Percentiles rank a stretch among this genome's conserved stretches.
These are phyloP conservation scores for Coccomyxa sp. DNA, from an alignment of 139 green algal genomes.

Conservation along the genomic window DNA sequence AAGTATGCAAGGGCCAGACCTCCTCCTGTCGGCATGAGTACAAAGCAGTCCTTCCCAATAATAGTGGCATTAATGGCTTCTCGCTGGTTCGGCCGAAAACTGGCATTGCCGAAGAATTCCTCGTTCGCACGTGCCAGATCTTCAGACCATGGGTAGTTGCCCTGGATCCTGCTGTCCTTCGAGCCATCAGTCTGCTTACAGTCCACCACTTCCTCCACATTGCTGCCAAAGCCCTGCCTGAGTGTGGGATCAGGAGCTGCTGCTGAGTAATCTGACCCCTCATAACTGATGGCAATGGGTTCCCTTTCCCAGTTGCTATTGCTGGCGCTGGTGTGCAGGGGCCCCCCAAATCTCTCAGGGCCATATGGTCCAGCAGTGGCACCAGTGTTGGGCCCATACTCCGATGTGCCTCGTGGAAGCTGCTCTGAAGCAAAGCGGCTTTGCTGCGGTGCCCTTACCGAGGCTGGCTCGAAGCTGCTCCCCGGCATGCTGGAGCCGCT, in stretches of 20 bases:
- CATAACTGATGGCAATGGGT: neutral
- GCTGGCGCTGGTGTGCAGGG: no score
- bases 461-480: no score
- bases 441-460: neutral
- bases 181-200: constrained; percentile 8
- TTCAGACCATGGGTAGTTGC: constrained; percentile 8
- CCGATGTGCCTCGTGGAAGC: no score
- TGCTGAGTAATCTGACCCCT: neutral
- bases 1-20: constrained; percentile 2
- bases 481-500: no score
- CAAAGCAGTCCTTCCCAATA: constrained; percentile 66
- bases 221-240: neutral
- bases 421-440: neutral
- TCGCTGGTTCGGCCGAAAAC: constrained; percentile 69
- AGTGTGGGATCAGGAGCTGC: neutral
- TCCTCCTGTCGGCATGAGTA: constrained; percentile 82
- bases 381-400: no score
- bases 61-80: constrained; percentile 77
- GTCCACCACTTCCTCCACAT: neutral
- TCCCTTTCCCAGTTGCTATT: no score
- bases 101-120: constrained; percentile 59
- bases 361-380: no score
- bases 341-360: no score
- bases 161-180: neutral
- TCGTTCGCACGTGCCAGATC: constrained; percentile 31